phyloP scores from a whole-genome alignment of 352 stramenopile genomes.

The Blastocystis hominis region DNA sequence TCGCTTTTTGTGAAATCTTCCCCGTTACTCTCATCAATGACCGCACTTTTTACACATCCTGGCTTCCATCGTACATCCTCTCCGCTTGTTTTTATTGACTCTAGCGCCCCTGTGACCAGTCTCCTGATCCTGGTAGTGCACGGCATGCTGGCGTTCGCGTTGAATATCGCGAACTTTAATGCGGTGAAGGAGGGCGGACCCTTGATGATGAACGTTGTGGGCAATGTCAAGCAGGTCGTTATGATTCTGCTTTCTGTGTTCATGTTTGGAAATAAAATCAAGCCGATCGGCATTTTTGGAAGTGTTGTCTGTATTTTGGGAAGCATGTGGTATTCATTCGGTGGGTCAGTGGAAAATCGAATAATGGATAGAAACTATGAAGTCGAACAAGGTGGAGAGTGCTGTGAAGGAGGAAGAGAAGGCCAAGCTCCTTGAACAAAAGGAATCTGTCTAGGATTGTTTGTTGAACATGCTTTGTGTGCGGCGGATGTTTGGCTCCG shows the following conservation, averaged over 20 bases:
- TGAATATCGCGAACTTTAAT: conserved; percentile 57
- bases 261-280: conserved; percentile 52
- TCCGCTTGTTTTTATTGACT: background rate
- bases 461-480: background rate
- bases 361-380: conserved; percentile 40
- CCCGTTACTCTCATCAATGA: conserved; percentile 44
- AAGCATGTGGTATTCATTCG: conserved; percentile 55
- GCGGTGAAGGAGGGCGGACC: conserved; percentile 43
- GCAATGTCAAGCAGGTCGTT: conserved; percentile 58
- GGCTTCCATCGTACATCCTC: background rate
- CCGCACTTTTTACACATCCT: background rate
- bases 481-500: background rate
- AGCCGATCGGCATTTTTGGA: conserved; percentile 22
- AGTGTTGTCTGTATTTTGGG: conserved; percentile 40
- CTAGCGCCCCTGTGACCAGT: background rate
- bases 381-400: background rate
- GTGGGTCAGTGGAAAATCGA: background rate
- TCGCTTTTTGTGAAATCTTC: conserved; percentile 36
- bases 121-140: conserved; percentile 33
- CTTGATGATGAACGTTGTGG: conserved; percentile 53
- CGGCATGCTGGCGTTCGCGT: conserved; percentile 40
- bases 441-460: conserved; percentile 2
- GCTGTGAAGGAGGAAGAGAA: background rate
- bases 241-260: conserved; percentile 56
- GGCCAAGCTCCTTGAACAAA: background rate